These are phyloP conservation scores for Astragalus membranaceus DNA, from an alignment of 306 rosid species.

Conservation along the genomic window DNA sequence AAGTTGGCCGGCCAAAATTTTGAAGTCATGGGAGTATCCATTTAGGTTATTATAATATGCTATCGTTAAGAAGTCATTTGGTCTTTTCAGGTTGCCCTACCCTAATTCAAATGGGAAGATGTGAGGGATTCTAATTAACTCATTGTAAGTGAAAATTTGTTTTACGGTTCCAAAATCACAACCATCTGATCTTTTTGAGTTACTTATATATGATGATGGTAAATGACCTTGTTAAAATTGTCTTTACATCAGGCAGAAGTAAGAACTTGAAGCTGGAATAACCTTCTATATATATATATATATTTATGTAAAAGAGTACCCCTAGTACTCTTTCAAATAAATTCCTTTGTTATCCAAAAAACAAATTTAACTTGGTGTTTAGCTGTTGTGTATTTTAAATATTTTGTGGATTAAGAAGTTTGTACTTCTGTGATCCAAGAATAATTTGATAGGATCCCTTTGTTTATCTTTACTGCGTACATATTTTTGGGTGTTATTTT, in stretches of 20 bases:
- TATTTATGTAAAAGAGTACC: background rate
- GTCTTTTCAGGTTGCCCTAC: conserved; percentile 26
- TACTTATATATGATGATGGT: background rate
- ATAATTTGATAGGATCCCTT: background rate
- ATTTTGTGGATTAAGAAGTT: background rate
- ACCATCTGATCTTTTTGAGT: background rate
- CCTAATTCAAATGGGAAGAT: background rate
- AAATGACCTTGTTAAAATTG: background rate
- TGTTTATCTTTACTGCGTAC: background rate
- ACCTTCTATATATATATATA: background rate
- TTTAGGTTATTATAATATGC: background rate
- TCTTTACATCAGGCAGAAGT: background rate
- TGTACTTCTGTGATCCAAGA: background rate
- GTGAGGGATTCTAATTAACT: background rate
- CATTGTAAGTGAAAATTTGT: background rate
- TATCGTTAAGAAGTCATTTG: background rate
- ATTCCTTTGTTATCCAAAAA: background rate
- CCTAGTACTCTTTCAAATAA: background rate
- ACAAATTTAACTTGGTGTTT: background rate
- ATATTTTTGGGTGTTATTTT: too few relatives aligned
- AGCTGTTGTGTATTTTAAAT: background rate
- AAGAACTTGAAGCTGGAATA: background rate
- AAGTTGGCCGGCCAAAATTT: too few relatives aligned
- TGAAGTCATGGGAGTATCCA: too few relatives aligned
- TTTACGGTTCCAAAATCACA: background rate